Conservation (phyloP, 805 yeast genomes). For the Candida loeiensis region DNA sequence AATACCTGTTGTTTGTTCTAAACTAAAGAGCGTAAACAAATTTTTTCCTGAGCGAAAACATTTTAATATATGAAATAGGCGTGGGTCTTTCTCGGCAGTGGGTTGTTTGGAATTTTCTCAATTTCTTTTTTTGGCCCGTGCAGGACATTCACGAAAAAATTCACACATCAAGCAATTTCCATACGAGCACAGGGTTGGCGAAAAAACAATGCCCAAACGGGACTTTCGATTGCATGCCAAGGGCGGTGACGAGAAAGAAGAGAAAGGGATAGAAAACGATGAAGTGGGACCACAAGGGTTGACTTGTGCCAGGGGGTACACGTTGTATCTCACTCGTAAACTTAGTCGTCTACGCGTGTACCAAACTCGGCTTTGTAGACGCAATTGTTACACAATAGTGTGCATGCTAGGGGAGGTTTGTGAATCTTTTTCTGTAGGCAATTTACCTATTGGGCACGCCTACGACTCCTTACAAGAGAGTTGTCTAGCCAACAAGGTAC, state of each 20-base stretch:
- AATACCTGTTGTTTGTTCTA: slow-evolving; percentile 17
- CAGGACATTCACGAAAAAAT: slow-evolving; percentile 3
- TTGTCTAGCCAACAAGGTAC: no score
- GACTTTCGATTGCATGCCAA: background rate
- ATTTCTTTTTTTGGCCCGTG: background rate
- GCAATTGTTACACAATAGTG: background rate
- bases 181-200: background rate
- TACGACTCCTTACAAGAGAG: no score
- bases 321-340: no score
- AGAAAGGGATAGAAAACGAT: no score
- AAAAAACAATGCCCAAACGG: background rate
- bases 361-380: background rate
- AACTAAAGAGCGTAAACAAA: slow-evolving; percentile 4
- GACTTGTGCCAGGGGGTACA: no score
- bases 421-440: background rate
- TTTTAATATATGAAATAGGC: slow-evolving; percentile 10
- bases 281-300: no score
- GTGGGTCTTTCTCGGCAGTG: slow-evolving; percentile 2
- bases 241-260: background rate
- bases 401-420: background rate
- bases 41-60: slow-evolving; percentile 4
- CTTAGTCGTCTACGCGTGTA: no score
- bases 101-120: background rate
- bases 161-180: background rate
- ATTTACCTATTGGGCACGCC: background rate